Conservation (phyloP, 805 yeast species). For the Spathaspora hagerdaliae region DNA sequence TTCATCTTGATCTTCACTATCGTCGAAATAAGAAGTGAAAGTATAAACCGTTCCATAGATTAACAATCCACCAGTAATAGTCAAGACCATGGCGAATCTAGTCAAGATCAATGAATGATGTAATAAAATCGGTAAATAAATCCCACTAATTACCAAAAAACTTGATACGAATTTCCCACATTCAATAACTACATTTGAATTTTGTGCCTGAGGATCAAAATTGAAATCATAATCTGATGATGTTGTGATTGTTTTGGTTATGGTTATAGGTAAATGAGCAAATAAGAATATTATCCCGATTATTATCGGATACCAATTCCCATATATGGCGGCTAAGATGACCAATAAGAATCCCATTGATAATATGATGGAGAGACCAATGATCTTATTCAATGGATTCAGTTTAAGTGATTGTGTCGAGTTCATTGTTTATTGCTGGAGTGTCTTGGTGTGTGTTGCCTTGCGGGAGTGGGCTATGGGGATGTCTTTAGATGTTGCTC, state of each 20-base stretch:
- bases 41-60: constrained; percentile 81
- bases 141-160: constrained; percentile 68
- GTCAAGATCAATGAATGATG: constrained; percentile 73
- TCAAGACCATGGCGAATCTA: constrained; percentile 68
- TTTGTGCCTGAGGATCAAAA: constrained; percentile 32
- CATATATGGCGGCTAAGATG: constrained; percentile 79
- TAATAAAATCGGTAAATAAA: constrained; percentile 67
- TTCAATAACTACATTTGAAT: constrained; percentile 53
- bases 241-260: constrained; percentile 27
- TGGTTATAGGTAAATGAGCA: constrained; percentile 36
- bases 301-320: constrained; percentile 87
- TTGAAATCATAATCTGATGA: constrained; percentile 41
- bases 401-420: constrained; percentile 19
- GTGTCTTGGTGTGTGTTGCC: not conserved
- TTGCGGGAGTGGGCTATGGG: not conserved
- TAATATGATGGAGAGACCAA: constrained; percentile 69
- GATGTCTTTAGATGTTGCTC: too few species aligned
- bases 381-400: constrained; percentile 72
- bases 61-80: constrained; percentile 77
- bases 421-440: constrained; percentile 16
- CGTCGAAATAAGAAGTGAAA: constrained; percentile 73
- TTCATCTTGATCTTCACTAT: constrained; percentile 23
- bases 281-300: constrained; percentile 45
- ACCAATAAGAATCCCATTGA: constrained; percentile 89
- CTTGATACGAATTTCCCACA: constrained; percentile 79